Base-by-base conservation (phyloP, 768 basidiomycete species). In the Cantharellus cinnabarinus region DNA sequence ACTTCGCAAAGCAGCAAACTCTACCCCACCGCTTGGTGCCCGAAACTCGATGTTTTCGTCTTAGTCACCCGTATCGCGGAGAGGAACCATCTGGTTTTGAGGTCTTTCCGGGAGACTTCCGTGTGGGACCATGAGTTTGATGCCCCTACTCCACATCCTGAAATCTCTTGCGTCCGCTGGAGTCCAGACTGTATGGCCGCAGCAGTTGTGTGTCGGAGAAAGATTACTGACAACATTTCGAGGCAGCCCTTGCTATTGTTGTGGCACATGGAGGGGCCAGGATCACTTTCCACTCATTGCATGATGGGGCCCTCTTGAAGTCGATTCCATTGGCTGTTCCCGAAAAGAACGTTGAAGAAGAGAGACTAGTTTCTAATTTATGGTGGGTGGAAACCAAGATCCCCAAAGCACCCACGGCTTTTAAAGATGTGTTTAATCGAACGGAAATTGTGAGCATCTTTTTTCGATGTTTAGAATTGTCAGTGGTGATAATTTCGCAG, bases 391-490 rank as follows among this genome's bases (percentile, higher is more conserved):
- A 69, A 58, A 73, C 80, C 53, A 63, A 76, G 72, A 58, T 62
- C 69, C 37, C 65, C 66, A 14, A 64, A 67, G 41, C 69, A 63
- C 20, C 70, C 71, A 51, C 68, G 34, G 58, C 74, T 5, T 80
- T 84, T 61, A 84, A 85, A 3, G 85, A 88, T 67, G 82, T 89
- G 61, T 83, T 87, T 71, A 79, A 76, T 65, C 74, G 86, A 64
- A 75, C 77, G 58, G 74, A 76, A 40, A 69, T 82, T 64, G 86
- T 87, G 68, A 60, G 78, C 66, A 10, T 14, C 10, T 10, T 57
- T 58, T 42, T 20, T 5, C 56, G 29, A 5, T 51, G 29, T 50
- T 14, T 62, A 56, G 41, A 57, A 56, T 60, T 50, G 20, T 29
- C 38, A 60, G 57, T 58, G 62, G 62, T 58, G 61, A 62, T 63